Evolutionary conservation across 1,284 basidiomycete species (phyloP), one percentile per base, ranked within the genome.

Genomic region (Fomitopsis palustris): DNA sequence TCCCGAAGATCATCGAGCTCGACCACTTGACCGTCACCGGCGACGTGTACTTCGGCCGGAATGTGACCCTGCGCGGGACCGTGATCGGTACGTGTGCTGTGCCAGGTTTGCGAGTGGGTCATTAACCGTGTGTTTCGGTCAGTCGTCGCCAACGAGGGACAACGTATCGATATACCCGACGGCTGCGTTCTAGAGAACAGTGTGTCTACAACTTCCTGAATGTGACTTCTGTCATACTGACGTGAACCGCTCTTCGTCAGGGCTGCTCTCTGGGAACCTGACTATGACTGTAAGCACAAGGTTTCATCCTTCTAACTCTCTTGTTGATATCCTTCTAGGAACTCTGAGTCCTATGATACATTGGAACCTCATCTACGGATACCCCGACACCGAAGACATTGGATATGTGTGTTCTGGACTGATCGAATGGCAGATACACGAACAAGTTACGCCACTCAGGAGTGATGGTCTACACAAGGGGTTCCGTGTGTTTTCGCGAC

Each of bases 21-120:
- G 96, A 98, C 78, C 96, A 98, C 77, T 81, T 99, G 70, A 99
- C 96, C 9, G 94, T 99, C 54, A 93, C 93, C 61, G 96, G 96
- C 33, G 95, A 98, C 73, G 95, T 99, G 17, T 89, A 90, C 77
- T 98, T 99, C 74, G 96, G 96, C 49, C 87, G 94, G 66, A 93
- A 94, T 72, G 92, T 97, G 54, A 93, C 90, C 12, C 79, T 95
- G 54, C 86, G 90, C 53, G 93, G 93, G 17, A 94, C 92, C 31
- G 92, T 93, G 63, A 95, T 95, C 68, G 81, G 87, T 81, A 65
- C 58, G 78, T 70, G 38, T 3, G 54, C 39, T 37, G 54, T 17
- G 49, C 45, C 14, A 53, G n/a, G 12, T 25, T 27, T 51, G 45
- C 25, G 9, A 21, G 3, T 17, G 10, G 19, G 23, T 16, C 3